phyloP scores from a whole-genome alignment of 177 flowering plant genomes.

The Vitis hybrid region DNA sequence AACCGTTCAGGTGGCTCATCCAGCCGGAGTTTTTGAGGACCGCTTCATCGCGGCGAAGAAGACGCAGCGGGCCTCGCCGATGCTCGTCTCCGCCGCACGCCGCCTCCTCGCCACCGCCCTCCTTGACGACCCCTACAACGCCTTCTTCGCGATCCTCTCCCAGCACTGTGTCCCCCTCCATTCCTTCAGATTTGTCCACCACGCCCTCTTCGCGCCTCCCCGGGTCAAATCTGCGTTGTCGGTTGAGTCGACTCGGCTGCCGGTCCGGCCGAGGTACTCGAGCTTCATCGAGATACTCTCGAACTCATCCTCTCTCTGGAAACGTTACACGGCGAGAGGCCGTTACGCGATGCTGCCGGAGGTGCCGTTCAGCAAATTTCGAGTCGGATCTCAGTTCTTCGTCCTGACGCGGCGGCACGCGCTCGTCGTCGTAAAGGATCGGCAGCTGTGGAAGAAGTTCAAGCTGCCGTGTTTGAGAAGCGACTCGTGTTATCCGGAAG shows the following conservation, averaged over 20 bases:
- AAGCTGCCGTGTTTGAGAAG: conserved; percentile 64
- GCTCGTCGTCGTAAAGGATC: conserved; percentile 58
- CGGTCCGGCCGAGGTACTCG: conserved; percentile 17
- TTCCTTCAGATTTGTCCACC: conserved; percentile 17
- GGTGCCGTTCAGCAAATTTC: conserved; percentile 59
- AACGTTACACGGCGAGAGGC: conserved; percentile 82
- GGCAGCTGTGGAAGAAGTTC: conserved; percentile 80
- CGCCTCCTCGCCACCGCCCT: conserved; percentile 85
- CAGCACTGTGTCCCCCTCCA: conserved; percentile 76
- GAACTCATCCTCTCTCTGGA: conserved; percentile 43
- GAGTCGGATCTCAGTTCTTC: conserved; percentile 96
- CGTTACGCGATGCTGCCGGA: conserved; percentile 79
- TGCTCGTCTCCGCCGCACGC: conserved; percentile 81
- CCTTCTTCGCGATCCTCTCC: conserved; percentile 66
- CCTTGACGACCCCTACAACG: conserved; percentile 71
- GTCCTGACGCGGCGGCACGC: conserved; percentile 65
- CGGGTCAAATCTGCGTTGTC: conserved; percentile 13
- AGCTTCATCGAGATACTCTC: conserved; percentile 80
- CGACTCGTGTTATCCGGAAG: conserved; percentile 91
- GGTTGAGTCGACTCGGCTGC: conserved; percentile 11
- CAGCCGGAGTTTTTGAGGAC: conserved; percentile 50
- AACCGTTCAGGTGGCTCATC: conserved; percentile 32
- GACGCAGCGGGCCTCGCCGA: conserved; percentile 77
- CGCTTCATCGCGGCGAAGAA: conserved; percentile 59
- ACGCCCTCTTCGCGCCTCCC: neutral